phyloP scores from a whole-genome alignment of 768 basidiomycete genomes.

The Obba rivulosa region DNA sequence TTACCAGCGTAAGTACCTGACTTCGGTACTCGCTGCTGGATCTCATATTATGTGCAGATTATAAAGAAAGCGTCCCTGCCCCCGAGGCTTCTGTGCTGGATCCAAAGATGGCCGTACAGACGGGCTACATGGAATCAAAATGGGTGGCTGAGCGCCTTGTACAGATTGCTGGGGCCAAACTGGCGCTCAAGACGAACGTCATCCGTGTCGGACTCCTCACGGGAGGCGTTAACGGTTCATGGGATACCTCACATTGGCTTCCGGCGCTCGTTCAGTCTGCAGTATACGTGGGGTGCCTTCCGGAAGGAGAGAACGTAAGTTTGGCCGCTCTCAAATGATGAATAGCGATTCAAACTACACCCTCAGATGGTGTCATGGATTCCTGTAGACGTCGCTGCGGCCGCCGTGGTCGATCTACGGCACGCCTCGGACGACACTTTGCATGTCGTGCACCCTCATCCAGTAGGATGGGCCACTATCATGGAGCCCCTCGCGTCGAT shows the following conservation, averaged over 20 bases:
- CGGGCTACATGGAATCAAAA: conserved; percentile 35
- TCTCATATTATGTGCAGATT: neutral
- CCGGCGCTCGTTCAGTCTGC: conserved; percentile 29
- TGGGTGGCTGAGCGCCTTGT: conserved; percentile 34
- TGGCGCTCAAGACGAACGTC: conserved; percentile 23
- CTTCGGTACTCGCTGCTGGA: neutral
- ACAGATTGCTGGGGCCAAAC: conserved; percentile 24
- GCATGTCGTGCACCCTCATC: neutral
- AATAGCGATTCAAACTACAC: neutral
- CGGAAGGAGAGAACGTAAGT: conserved; percentile 1
- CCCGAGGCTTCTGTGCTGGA: conserved; percentile 4
- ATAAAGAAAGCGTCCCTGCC: neutral
- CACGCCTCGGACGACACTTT: conserved; percentile 8
- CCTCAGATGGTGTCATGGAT: conserved; percentile 38
- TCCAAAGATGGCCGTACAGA: neutral
- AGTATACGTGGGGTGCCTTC: conserved; percentile 1
- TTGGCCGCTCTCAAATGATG: neutral
- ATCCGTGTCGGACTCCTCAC: conserved; percentile 40
- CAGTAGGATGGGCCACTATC: conserved; percentile 25
- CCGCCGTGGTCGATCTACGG: conserved; percentile 27
- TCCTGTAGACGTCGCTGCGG: conserved; percentile 33
- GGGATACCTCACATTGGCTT: conserved; percentile 42
- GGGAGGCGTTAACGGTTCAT: conserved; percentile 34
- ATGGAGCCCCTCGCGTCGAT: conserved; percentile 19
- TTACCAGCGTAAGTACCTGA: neutral